Percentiles rank a stretch among this genome's conserved stretches.
Conservation (phyloP, 176 grass and related monocot species). For the Phoenix roebelenii region DNA sequence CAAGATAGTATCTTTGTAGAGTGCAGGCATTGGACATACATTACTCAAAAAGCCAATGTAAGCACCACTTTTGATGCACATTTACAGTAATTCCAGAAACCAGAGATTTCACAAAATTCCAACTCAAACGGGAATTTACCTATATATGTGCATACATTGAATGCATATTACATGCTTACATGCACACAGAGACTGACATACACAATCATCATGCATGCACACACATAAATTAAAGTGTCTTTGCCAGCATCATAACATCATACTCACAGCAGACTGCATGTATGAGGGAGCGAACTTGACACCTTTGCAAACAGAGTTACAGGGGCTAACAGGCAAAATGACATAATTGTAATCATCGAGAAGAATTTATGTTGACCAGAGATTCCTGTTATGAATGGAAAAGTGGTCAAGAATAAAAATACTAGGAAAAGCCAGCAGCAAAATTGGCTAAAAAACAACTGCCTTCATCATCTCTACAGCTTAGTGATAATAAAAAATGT, state of each 20-base stretch:
- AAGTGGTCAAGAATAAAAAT: neutral
- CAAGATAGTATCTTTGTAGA: too few species aligned
- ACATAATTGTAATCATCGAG: conserved; percentile 92
- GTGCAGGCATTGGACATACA: too few species aligned
- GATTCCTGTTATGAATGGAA: conserved; percentile 37
- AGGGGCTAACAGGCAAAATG: conserved; percentile 81
- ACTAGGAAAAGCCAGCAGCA: neutral
- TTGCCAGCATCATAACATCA: conserved; percentile 5
- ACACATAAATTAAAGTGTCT: neutral
- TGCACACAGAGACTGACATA: too few species aligned
- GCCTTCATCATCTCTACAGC: neutral
- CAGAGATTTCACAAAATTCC: too few species aligned
- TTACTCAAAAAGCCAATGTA: too few species aligned
- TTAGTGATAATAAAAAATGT: conserved; percentile 54
- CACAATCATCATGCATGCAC: too few species aligned
- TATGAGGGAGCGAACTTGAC: conserved; percentile 66
- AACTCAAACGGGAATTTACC: too few species aligned
- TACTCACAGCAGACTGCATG: conserved; percentile 76
- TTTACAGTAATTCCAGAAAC: too few species aligned
- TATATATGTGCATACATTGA: too few species aligned
- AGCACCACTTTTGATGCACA: too few species aligned
- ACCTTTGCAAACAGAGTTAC: conserved; percentile 67
- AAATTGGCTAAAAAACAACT: neutral
- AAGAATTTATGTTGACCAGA: conserved; percentile 85
- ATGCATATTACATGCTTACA: too few species aligned